A percentile compares a stretch with the other conserved stretches of the same genome.
These are phyloP conservation scores for Colletotrichum endophyticum DNA, from an alignment of 2,329 filamentous ascomycete species.

Conservation along the genomic window DNA sequence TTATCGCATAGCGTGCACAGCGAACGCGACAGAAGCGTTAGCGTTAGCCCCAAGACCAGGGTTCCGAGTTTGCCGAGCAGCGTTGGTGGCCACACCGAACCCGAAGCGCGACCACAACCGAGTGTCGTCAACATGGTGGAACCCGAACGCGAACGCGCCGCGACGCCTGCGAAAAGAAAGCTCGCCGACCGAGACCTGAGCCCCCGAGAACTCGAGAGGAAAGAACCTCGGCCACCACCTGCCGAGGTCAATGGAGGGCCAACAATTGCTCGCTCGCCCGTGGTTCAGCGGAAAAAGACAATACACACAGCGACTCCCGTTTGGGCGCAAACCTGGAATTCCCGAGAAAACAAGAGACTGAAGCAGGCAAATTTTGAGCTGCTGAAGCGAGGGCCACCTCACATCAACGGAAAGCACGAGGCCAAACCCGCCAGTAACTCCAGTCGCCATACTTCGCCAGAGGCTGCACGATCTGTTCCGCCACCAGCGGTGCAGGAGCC, in stretches of 20 bases:
- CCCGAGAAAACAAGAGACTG: constrained; percentile 39
- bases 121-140: constrained; percentile 28
- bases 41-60: constrained; percentile 80
- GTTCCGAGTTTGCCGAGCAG: constrained; percentile 57
- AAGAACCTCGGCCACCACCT: constrained; percentile 52
- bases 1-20: constrained; percentile 61
- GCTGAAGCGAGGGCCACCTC: constrained; percentile 39
- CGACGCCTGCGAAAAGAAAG: constrained; percentile 52
- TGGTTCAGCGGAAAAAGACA: constrained; percentile 43
- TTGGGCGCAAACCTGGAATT: constrained; percentile 51
- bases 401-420: constrained; percentile 44
- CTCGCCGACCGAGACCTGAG: constrained; percentile 52
- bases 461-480: constrained; percentile 41
- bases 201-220: constrained; percentile 56
- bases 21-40: constrained; percentile 73
- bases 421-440: constrained; percentile 31
- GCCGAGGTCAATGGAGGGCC: constrained; percentile 51
- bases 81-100: constrained; percentile 31
- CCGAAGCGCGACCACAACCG: constrained; percentile 16
- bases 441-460: constrained; percentile 53
- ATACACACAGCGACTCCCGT: constrained; percentile 44
- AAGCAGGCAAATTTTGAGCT: constrained; percentile 50
- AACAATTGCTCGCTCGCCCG: constrained; percentile 23
- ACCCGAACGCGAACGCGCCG: constrained; percentile 35
- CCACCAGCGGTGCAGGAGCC: constrained; percentile 24